phyloP scores from a whole-genome alignment of 2,329 filamentous ascomycete species.

The Penicillium sp. region DNA sequence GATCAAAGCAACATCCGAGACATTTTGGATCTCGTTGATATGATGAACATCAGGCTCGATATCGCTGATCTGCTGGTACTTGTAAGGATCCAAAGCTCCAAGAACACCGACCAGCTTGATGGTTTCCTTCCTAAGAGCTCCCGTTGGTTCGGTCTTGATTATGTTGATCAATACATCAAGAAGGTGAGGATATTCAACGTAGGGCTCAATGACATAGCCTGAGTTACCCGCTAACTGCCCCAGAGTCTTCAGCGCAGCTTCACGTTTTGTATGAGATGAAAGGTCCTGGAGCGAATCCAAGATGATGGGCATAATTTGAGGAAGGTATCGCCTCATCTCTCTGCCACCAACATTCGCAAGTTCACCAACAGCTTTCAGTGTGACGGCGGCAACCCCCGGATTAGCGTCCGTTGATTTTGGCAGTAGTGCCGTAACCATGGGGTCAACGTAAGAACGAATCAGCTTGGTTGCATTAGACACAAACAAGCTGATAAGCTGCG shows the following conservation, averaged over 20 bases:
- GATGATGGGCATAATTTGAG: conserved; percentile 91
- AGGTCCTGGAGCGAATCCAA: conserved; percentile 93
- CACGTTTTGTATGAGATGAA: conserved; percentile 84
- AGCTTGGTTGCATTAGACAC: conserved; percentile 91
- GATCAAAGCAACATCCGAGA: conserved; percentile 95
- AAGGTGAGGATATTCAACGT: conserved; percentile 91
- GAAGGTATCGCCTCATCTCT: conserved; percentile 90
- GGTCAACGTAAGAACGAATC: conserved; percentile 95
- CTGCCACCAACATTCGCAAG: conserved; percentile 91
- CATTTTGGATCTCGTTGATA: conserved; percentile 65
- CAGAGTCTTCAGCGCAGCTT: conserved; percentile 86
- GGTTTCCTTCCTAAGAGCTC: conserved; percentile 84
- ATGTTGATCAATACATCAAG: conserved; percentile 92
- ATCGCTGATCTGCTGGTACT: conserved; percentile 91
- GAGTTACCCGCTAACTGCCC: conserved; percentile 94
- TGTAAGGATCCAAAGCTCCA: conserved; percentile 93
- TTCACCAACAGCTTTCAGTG: conserved; percentile 93
- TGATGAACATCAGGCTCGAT: conserved; percentile 80
- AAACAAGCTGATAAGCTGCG: conserved; percentile 86
- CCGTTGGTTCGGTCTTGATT: conserved; percentile 88
- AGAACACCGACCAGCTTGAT: conserved; percentile 96
- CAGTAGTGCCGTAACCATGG: conserved; percentile 91
- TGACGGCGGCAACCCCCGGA: conserved; percentile 87
- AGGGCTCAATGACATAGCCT: conserved; percentile 96
- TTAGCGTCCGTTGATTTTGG: conserved; percentile 88